phyloP scores from a whole-genome alignment of 73 alveolate species.

The Symbiodinium natans region DNA sequence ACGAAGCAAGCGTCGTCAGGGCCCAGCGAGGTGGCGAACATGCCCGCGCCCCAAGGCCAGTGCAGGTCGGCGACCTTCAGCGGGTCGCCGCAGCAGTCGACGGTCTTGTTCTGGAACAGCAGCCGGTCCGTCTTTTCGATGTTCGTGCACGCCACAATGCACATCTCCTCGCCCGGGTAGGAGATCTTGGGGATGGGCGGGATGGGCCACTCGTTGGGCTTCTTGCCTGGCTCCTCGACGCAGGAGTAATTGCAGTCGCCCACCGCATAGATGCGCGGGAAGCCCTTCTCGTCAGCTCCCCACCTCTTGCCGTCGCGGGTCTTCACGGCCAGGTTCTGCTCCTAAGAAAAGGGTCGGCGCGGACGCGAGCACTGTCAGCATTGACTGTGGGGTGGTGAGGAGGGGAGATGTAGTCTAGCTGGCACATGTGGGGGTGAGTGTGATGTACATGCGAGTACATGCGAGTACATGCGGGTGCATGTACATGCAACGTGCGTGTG shows the following conservation, averaged over 20 bases:
- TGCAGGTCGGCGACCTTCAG: conserved; percentile 78
- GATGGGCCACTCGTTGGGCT: conserved; percentile 92
- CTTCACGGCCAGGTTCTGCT: conserved; percentile 71
- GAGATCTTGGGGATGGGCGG: conserved; percentile 94
- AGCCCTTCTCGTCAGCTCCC: conserved; percentile 93
- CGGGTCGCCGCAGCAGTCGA: conserved; percentile 73
- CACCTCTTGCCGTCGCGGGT: conserved; percentile 92
- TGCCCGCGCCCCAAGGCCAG: conserved; percentile 94
- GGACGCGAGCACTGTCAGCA: too few species aligned
- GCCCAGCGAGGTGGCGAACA: conserved; percentile 93
- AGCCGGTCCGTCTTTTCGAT: conserved; percentile 87
- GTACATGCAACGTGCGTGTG: neutral
- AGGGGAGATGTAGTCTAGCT: too few species aligned
- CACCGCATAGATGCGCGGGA: conserved; percentile 71
- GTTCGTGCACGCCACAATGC: conserved; percentile 89
- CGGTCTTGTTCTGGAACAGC: conserved; percentile 87
- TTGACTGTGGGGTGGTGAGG: too few species aligned
- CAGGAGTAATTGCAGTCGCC: conserved; percentile 94
- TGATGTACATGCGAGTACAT: too few species aligned
- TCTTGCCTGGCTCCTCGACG: conserved; percentile 91
- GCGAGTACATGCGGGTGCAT: neutral
- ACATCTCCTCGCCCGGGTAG: conserved; percentile 92
- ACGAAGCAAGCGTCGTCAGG: conserved; percentile 94
- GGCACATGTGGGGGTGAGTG: too few species aligned
- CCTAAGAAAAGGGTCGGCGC: neutral